A percentile compares a stretch with the other conserved stretches of the same genome.
These are phyloP conservation scores for Mycena indigotica DNA, from an alignment of 768 basidiomycete species.

Conservation along the genomic window DNA sequence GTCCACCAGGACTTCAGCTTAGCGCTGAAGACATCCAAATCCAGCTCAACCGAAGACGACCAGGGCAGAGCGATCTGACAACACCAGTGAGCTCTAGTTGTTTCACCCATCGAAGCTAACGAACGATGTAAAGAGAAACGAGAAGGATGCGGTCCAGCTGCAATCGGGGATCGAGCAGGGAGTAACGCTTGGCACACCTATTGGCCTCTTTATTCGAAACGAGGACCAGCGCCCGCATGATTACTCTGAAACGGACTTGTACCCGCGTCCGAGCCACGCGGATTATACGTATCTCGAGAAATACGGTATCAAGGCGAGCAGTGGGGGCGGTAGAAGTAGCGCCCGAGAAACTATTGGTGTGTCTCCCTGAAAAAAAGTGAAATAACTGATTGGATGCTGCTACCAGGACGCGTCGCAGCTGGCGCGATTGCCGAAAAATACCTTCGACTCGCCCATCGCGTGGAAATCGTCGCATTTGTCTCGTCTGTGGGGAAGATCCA, in stretches of 20 bases:
- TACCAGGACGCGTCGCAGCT: slow-evolving; percentile 88
- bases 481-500: slow-evolving; percentile 93
- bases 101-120: too few species aligned
- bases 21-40: slow-evolving; percentile 83
- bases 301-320: slow-evolving; percentile 96
- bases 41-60: slow-evolving; percentile 88
- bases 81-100: slow-evolving; percentile 84
- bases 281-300: slow-evolving; percentile 98
- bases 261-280: slow-evolving; percentile 95
- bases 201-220: slow-evolving; percentile 94
- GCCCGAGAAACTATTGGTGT: slow-evolving; percentile 96
- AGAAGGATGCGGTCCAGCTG: slow-evolving; percentile 90
- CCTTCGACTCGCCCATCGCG: slow-evolving; percentile 79
- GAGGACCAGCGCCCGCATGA: slow-evolving; percentile 98
- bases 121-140: slow-evolving; percentile 90
- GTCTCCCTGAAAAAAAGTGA: slow-evolving; percentile 9
- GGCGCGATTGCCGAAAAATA: slow-evolving; percentile 98
- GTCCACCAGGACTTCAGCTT: slow-evolving; percentile 87
- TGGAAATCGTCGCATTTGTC: slow-evolving; percentile 97
- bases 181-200: slow-evolving; percentile 95
- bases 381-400: too few species aligned
- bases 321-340: slow-evolving; percentile 91
- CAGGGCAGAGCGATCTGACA: slow-evolving; percentile 95
- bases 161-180: slow-evolving; percentile 95
- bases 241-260: slow-evolving; percentile 97